Conservation (phyloP, 2,329 filamentous ascomycete species). For the Epichloe uncinata region DNA sequence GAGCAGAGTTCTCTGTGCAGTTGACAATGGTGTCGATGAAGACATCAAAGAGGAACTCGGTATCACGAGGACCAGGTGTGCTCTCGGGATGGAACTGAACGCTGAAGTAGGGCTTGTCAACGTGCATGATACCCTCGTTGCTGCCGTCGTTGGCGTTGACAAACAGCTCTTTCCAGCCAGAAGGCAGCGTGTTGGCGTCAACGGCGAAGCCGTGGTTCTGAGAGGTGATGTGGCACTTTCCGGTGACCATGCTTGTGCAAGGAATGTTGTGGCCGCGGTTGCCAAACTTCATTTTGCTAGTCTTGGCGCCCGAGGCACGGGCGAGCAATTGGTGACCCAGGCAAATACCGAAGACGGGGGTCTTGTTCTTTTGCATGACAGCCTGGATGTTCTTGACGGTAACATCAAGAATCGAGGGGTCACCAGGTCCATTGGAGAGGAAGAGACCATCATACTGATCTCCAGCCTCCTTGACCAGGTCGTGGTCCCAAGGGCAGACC, state of each 20-base stretch:
- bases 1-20: slow-evolving; percentile 51
- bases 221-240: slow-evolving; percentile 96
- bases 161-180: slow-evolving; percentile 85
- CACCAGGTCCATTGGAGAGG: slow-evolving; percentile 93
- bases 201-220: slow-evolving; percentile 98
- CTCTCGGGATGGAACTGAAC: slow-evolving; percentile 99
- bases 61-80: slow-evolving; percentile 87
- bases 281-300: slow-evolving; percentile 97
- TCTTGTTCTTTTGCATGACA: slow-evolving; percentile 65
- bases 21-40: slow-evolving; percentile 77
- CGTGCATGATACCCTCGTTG: slow-evolving; percentile 93
- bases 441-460: slow-evolving; percentile 93
- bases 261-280: slow-evolving; percentile 99
- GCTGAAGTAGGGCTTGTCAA: slow-evolving; percentile 81
- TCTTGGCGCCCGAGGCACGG: slow-evolving; percentile 74
- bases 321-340: slow-evolving; percentile 92
- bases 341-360: slow-evolving; percentile 92
- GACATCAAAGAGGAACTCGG: slow-evolving; percentile 92
- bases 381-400: slow-evolving; percentile 70
- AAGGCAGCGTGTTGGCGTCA: slow-evolving; percentile 59
- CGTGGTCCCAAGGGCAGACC: slow-evolving; percentile 92
- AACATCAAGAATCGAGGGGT: slow-evolving; percentile 70
- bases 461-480: slow-evolving; percentile 63
- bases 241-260: slow-evolving; percentile 88
- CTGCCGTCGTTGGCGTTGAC: slow-evolving; percentile 97